Evolutionary conservation across 2,329 filamentous ascomycete genomes (phyloP).

Genomic region (Davidsoniella neocaledoniae): DNA sequence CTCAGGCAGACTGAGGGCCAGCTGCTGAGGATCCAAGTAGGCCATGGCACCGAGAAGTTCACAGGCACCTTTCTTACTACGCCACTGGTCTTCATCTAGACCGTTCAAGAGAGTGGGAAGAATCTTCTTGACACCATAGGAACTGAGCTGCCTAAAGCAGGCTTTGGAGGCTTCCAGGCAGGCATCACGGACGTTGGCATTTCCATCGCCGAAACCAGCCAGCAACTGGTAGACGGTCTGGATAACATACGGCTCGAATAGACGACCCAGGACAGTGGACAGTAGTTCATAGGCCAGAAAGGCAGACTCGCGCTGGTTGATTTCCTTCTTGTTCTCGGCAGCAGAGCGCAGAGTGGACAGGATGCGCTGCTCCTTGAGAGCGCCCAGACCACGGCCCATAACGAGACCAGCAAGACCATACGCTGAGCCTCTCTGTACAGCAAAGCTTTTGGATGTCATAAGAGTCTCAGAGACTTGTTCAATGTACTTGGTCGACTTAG

Average conservation of each 20-base stretch:
- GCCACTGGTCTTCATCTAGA: slow-evolving; percentile 89
- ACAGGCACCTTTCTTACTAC: slow-evolving; percentile 95
- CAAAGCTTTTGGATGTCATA: slow-evolving; percentile 79
- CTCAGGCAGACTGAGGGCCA: slow-evolving; percentile 79
- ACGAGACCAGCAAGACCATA: slow-evolving; percentile 89
- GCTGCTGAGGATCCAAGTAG: slow-evolving; percentile 88
- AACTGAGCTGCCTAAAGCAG: slow-evolving; percentile 84
- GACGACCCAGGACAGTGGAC: slow-evolving; percentile 65
- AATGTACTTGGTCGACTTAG: slow-evolving; percentile 66
- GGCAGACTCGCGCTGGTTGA: slow-evolving; percentile 73
- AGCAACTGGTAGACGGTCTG: slow-evolving; percentile 86
- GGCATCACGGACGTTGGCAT: slow-evolving; percentile 76
- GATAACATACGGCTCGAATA: slow-evolving; percentile 94
- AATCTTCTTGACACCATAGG: slow-evolving; percentile 89
- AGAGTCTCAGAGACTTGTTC: slow-evolving; percentile 65
- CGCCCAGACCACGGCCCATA: slow-evolving; percentile 67
- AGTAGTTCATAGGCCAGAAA: slow-evolving; percentile 83
- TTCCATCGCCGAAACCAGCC: slow-evolving; percentile 74
- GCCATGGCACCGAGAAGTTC: slow-evolving; percentile 96
- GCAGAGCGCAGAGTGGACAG: slow-evolving; percentile 65
- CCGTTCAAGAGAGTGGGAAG: slow-evolving; percentile 81
- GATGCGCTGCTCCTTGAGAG: slow-evolving; percentile 71
- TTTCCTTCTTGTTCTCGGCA: slow-evolving; percentile 89
- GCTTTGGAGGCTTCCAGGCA: slow-evolving; percentile 87
- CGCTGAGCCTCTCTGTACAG: slow-evolving; percentile 78